These are phyloP conservation scores for Epichloe coenophiala DNA, from an alignment of 2,329 filamentous ascomycete species.

Conservation along the genomic window DNA sequence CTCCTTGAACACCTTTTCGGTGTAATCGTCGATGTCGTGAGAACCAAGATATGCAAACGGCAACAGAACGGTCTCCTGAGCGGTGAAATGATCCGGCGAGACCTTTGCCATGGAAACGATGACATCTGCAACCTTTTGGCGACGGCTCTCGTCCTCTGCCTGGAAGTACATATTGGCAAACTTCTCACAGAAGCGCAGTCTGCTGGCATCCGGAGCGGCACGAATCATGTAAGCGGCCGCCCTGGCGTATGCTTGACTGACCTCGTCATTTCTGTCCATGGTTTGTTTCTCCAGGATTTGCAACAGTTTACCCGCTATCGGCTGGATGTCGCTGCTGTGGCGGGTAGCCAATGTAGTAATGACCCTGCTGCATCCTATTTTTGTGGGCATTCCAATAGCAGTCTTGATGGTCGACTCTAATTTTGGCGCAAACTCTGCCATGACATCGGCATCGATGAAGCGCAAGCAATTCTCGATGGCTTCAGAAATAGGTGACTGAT, in stretches of 20 bases:
- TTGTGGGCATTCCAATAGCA: slow-evolving; percentile 82
- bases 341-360: slow-evolving; percentile 75
- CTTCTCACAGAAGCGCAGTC: slow-evolving; percentile 36
- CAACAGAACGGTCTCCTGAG: slow-evolving; percentile 59
- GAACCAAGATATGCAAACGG: slow-evolving; percentile 83
- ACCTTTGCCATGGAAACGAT: slow-evolving; percentile 71
- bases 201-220: slow-evolving; percentile 34
- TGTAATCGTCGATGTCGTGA: slow-evolving; percentile 71
- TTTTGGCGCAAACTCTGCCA: slow-evolving; percentile 56
- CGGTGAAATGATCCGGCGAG: slow-evolving; percentile 76
- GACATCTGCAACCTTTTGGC: slow-evolving; percentile 67
- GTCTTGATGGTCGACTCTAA: slow-evolving; percentile 71
- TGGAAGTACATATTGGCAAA: slow-evolving; percentile 64
- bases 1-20: slow-evolving; percentile 64
- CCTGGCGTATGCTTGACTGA: slow-evolving; percentile 76
- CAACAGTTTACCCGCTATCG: slow-evolving; percentile 64
- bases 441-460: slow-evolving; percentile 63
- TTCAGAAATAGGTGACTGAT: slow-evolving; percentile 79
- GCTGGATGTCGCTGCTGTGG: slow-evolving; percentile 59
- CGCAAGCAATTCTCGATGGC: slow-evolving; percentile 83
- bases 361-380: slow-evolving; percentile 79
- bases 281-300: slow-evolving; percentile 68
- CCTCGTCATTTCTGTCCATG: slow-evolving; percentile 86
- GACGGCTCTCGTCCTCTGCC: slow-evolving; percentile 61
- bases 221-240: slow-evolving; percentile 76